phyloP scores from a whole-genome alignment of 176 grass and related monocot genomes.

The Carex parvula region DNA sequence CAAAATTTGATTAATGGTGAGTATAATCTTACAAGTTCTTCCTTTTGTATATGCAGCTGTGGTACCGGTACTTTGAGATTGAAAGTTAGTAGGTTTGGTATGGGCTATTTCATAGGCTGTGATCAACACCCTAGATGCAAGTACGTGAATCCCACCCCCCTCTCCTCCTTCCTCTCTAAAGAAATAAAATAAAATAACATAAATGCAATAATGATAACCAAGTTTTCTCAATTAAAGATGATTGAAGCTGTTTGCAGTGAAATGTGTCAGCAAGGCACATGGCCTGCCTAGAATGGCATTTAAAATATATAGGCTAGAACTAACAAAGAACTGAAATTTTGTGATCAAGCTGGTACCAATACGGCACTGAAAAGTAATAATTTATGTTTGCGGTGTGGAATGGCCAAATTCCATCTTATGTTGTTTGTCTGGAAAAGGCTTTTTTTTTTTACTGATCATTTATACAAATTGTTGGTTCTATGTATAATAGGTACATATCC shows the following conservation, averaged over 20 bases:
- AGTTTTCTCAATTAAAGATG: background rate
- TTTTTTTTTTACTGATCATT: conserved; percentile 8
- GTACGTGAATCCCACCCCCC: conserved; percentile 35
- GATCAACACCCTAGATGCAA: conserved; percentile 90
- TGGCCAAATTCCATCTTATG: conserved; percentile 5
- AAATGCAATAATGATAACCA: background rate
- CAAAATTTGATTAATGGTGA: background rate
- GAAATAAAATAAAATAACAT: background rate
- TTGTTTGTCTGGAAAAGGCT: conserved; percentile 5
- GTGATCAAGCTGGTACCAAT: too few relatives aligned
- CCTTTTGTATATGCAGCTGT: conserved; percentile 56
- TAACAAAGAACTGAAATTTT: background rate
- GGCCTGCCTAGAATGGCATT: background rate
- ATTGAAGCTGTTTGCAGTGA: background rate
- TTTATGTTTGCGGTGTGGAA: background rate
- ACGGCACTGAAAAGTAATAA: background rate
- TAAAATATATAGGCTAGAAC: background rate
- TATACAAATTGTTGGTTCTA: conserved; percentile 19
- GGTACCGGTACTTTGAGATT: conserved; percentile 76
- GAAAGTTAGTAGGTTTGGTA: conserved; percentile 83
- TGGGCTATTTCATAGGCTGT: conserved; percentile 93
- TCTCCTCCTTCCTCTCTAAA: conserved; percentile 13
- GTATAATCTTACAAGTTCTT: background rate
- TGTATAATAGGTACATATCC: conserved; percentile 68
- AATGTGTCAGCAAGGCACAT: background rate